A percentile compares a stretch with the other conserved stretches of the same genome.
phyloP scores from a whole-genome alignment of 2,329 filamentous ascomycete genomes.

The Claviceps sp. region DNA sequence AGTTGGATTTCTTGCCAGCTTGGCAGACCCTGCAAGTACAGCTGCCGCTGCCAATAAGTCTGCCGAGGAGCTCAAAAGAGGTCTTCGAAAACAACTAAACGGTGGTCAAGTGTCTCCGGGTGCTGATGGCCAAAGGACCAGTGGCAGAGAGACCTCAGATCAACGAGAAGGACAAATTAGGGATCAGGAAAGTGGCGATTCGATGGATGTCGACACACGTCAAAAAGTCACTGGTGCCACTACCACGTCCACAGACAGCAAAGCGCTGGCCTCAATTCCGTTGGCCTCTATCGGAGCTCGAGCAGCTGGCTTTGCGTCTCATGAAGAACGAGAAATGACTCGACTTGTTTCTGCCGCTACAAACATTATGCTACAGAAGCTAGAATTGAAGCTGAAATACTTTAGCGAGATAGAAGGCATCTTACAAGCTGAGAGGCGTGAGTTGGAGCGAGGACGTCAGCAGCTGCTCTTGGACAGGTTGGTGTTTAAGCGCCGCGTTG shows the following conservation, averaged over 20 bases:
- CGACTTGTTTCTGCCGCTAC: conserved; percentile 83
- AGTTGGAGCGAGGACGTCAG: conserved; percentile 82
- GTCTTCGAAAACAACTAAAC: conserved; percentile 67
- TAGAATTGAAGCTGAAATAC: conserved; percentile 89
- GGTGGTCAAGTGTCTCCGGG: conserved; percentile 29
- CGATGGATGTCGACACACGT: conserved; percentile 50
- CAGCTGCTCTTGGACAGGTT: conserved; percentile 88
- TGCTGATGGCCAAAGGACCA: conserved; percentile 46
- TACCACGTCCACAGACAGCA: conserved; percentile 33
- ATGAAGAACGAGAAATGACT: conserved; percentile 94
- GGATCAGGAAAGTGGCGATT: conserved; percentile 31
- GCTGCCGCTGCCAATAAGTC: conserved; percentile 83
- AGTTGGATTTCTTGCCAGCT: conserved; percentile 80
- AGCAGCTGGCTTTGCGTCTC: conserved; percentile 75
- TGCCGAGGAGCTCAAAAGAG: conserved; percentile 71
- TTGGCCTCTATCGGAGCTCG: conserved; percentile 78
- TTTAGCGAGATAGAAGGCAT: conserved; percentile 94
- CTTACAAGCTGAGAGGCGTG: conserved; percentile 79
- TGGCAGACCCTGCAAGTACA: conserved; percentile 80
- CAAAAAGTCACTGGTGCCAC: conserved; percentile 38
- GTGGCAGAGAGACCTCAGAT: conserved; percentile 11
- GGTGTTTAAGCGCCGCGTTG: conserved; percentile 75
- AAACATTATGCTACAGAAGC: conserved; percentile 88
- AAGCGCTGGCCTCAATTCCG: conserved; percentile 58
- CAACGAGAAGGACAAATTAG: background rate